phyloP scores from a whole-genome alignment of 78 protist species.

The Isochrysis galbana region DNA sequence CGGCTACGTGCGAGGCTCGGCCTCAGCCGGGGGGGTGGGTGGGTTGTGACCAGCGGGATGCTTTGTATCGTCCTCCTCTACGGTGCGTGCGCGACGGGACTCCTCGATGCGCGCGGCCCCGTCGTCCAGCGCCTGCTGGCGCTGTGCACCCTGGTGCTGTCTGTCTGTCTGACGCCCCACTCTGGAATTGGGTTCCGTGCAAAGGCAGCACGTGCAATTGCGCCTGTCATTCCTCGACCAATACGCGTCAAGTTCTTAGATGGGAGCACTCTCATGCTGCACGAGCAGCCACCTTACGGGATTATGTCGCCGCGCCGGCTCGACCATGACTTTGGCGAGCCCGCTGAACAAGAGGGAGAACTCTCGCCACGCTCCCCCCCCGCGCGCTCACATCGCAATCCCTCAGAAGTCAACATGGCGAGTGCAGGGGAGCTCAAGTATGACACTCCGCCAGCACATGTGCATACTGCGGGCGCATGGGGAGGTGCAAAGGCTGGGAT shows the following conservation, averaged over 20 bases:
- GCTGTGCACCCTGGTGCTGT: neutral
- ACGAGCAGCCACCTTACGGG: neutral
- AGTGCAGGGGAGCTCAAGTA: too few relatives aligned
- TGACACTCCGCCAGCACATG: too few relatives aligned
- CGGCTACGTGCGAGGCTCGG: neutral
- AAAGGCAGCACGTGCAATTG: neutral
- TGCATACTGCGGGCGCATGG: too few relatives aligned
- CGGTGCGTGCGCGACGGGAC: neutral
- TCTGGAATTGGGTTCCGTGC: neutral
- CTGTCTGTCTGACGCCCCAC: neutral
- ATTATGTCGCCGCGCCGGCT: neutral
- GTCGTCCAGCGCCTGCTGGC: neutral
- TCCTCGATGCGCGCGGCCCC: neutral
- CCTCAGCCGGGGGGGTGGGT: neutral
- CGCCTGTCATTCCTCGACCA: neutral
- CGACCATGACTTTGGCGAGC: too few relatives aligned
- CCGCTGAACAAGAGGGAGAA: too few relatives aligned
- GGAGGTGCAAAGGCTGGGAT: too few relatives aligned
- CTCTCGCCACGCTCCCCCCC: too few relatives aligned
- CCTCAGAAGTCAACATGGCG: too few relatives aligned
- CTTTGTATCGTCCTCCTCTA: neutral
- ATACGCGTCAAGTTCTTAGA: neutral
- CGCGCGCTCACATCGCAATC: too few relatives aligned
- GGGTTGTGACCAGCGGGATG: neutral
- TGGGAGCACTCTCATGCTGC: neutral